Evolutionary conservation across 495 filamentous ascomycete species (phyloP).

Genomic region (Ramalina peruviana): DNA sequence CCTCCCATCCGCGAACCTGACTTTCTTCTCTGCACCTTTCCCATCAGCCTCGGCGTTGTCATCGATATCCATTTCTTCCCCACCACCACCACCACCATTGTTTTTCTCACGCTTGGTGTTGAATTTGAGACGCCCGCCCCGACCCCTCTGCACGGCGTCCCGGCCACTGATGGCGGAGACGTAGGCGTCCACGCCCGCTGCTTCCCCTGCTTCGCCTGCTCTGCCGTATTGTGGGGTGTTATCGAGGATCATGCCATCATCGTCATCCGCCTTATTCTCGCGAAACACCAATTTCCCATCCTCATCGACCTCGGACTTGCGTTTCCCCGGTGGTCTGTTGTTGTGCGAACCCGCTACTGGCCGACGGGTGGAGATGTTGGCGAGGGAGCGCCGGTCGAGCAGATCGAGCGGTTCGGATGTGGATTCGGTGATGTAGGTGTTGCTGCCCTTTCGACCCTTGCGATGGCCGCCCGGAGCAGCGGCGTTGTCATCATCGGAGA

Average conservation of each 20-base stretch:
- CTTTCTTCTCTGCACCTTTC: slow-evolving; percentile 16
- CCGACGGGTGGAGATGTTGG: slow-evolving; percentile 83
- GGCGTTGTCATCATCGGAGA: slow-evolving; percentile 38
- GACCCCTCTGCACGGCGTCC: slow-evolving; percentile 67
- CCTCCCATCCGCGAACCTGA: slow-evolving; percentile 27
- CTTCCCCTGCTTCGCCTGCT: neutral
- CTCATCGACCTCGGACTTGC: slow-evolving; percentile 45
- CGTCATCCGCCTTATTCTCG: slow-evolving; percentile 30
- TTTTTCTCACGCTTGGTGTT: slow-evolving; percentile 56
- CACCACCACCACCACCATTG: slow-evolving; percentile 47
- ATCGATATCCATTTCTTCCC: slow-evolving; percentile 25
- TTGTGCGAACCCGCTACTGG: slow-evolving; percentile 33
- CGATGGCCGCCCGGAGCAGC: slow-evolving; percentile 11
- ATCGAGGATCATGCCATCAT: slow-evolving; percentile 29
- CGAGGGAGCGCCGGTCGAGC: slow-evolving; percentile 73
- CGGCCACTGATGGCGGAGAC: slow-evolving; percentile 78
- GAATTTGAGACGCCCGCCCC: slow-evolving; percentile 80
- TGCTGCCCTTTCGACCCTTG: slow-evolving; percentile 30
- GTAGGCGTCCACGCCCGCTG: slow-evolving; percentile 59
- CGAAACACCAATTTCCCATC: slow-evolving; percentile 86
- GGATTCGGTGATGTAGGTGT: slow-evolving; percentile 79
- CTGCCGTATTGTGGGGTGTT: neutral
- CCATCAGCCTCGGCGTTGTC: slow-evolving; percentile 18
- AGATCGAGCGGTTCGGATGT: slow-evolving; percentile 90
- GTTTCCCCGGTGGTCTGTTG: slow-evolving; percentile 28